Percentiles rank a stretch among this genome's conserved stretches.
Conservation (phyloP, 805 yeast species). For the Suhomyces kilbournensis region DNA sequence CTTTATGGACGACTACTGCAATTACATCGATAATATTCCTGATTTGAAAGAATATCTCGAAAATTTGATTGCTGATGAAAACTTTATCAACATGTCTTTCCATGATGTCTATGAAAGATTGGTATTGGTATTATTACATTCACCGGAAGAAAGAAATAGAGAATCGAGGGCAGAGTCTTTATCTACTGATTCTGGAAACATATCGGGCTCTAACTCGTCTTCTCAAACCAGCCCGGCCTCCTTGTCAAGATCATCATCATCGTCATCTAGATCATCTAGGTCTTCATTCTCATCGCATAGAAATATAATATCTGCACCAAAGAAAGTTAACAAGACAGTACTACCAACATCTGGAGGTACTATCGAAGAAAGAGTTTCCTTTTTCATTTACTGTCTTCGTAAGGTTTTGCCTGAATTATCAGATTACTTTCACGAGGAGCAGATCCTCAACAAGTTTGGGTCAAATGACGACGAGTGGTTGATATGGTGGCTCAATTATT, state of each 20-base stretch:
- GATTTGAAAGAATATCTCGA: conserved; percentile 21
- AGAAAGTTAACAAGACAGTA: conserved; percentile 33
- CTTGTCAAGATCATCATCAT: not conserved
- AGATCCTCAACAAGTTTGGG: conserved; percentile 56
- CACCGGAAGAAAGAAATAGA: conserved; percentile 49
- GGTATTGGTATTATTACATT: conserved; percentile 70
- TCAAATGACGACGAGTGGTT: conserved; percentile 80
- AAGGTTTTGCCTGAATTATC: conserved; percentile 72
- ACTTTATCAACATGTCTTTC: conserved; percentile 45
- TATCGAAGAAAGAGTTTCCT: conserved; percentile 62
- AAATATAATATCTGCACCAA: conserved; percentile 1
- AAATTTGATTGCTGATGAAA: conserved; percentile 25
- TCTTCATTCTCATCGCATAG: not conserved
- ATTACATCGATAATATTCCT: conserved; percentile 33
- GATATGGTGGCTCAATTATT: conserved; percentile 91
- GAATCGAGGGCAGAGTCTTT: not conserved
- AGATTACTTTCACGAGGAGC: conserved; percentile 76
- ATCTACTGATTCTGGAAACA: not conserved
- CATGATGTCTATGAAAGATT: conserved; percentile 72
- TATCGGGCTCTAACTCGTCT: conserved; percentile 5
- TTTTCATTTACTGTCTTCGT: conserved; percentile 62
- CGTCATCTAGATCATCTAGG: conserved; percentile 1
- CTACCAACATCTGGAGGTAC: conserved; percentile 60
- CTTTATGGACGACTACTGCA: conserved; percentile 36
- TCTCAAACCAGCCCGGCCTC: not conserved